Conservation (phyloP, 2,329 filamentous ascomycete genomes). For the Fusarium tjaetaba region DNA sequence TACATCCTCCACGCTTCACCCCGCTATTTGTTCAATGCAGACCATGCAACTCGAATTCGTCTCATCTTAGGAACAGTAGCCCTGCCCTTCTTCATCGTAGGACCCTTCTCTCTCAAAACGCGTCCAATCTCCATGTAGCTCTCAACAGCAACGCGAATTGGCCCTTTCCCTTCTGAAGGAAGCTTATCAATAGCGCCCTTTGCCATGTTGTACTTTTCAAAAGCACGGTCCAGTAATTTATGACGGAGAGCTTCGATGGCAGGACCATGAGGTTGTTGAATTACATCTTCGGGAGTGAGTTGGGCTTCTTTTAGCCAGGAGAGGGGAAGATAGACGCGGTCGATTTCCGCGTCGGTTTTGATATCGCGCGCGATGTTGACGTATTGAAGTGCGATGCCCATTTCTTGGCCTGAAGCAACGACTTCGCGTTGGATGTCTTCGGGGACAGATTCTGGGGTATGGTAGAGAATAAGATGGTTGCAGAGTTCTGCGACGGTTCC, state of each 20-base stretch:
- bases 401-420: conserved; percentile 66
- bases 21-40: conserved; percentile 52
- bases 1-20: neutral
- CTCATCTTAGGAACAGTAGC: conserved; percentile 57
- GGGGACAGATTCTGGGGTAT: conserved; percentile 50
- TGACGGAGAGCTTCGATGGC: conserved; percentile 60
- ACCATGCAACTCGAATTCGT: conserved; percentile 68
- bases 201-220: conserved; percentile 66
- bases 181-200: conserved; percentile 68
- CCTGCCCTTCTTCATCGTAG: conserved; percentile 52
- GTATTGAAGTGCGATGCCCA: conserved; percentile 81
- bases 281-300: conserved; percentile 63
- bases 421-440: conserved; percentile 46
- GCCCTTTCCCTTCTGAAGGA: conserved; percentile 67
- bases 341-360: conserved; percentile 70
- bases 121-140: conserved; percentile 81
- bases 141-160: conserved; percentile 75
- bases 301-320: conserved; percentile 70
- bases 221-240: conserved; percentile 68
- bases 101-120: conserved; percentile 59
- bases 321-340: conserved; percentile 74
- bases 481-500: conserved; percentile 77
- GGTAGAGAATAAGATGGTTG: conserved; percentile 72
- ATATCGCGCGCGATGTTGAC: conserved; percentile 82
- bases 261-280: conserved; percentile 55